These are phyloP conservation scores for Parachaetomium inaequale DNA, from an alignment of 495 filamentous ascomycete genomes.

Conservation along the genomic window DNA sequence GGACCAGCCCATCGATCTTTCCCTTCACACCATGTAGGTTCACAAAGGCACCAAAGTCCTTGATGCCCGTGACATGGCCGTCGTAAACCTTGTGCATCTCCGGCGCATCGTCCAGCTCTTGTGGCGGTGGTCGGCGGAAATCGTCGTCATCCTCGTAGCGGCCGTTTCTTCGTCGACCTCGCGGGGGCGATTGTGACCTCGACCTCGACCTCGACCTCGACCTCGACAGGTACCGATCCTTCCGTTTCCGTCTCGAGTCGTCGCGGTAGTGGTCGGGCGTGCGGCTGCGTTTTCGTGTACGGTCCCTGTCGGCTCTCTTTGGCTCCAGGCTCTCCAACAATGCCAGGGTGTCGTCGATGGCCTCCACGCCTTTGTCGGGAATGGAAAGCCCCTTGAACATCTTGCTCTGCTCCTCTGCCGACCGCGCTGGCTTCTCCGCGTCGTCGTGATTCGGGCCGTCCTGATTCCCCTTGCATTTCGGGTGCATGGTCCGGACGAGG, in stretches of 20 bases:
- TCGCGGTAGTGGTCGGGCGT: constrained; percentile 61
- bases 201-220: constrained; percentile 55
- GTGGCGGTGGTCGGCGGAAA: constrained; percentile 67
- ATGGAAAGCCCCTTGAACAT: constrained; percentile 88
- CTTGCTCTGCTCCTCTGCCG: constrained; percentile 61
- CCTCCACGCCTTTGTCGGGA: constrained; percentile 69
- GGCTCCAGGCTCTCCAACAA: constrained; percentile 81
- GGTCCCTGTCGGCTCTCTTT: constrained; percentile 49
- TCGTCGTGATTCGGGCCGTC: constrained; percentile 39
- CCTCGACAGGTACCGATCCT: constrained; percentile 45
- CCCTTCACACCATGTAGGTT: constrained; percentile 83
- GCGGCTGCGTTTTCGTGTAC: constrained; percentile 63
- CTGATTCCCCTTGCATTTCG: constrained; percentile 62
- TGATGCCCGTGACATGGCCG: constrained; percentile 83
- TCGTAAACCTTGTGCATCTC: constrained; percentile 85
- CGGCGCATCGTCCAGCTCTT: constrained; percentile 75
- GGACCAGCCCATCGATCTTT: constrained; percentile 89
- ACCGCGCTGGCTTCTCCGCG: constrained; percentile 39
- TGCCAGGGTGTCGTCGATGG: constrained; percentile 91
- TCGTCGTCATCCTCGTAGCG: constrained; percentile 63
- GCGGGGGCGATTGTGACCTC: constrained; percentile 53
- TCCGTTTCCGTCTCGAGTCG: constrained; percentile 45
- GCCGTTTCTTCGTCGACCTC: constrained; percentile 45
- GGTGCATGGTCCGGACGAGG: constrained; percentile 83
- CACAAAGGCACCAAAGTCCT: constrained; percentile 95